phyloP scores from a whole-genome alignment of 371 early-diverging fungal species.

The Rhizomucor pusillus region DNA sequence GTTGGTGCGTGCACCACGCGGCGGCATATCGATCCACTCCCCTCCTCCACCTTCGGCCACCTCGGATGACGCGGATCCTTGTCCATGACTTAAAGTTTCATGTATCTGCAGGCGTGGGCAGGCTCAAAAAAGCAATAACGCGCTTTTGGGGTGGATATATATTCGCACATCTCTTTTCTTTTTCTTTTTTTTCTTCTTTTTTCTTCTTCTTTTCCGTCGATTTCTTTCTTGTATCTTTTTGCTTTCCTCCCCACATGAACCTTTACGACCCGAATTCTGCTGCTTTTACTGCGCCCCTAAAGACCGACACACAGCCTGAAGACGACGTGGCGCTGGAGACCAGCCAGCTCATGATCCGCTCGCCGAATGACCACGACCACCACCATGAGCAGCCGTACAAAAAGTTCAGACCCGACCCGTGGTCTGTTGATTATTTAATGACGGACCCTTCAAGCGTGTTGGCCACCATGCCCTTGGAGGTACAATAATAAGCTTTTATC shows the following conservation, averaged over 20 bases:
- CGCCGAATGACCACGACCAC: conserved; percentile 11
- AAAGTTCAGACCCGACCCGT: conserved; percentile 23
- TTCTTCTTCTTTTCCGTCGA: background rate
- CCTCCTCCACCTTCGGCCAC: too few relatives aligned
- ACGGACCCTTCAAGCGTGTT: conserved; percentile 30
- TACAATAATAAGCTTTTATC: conserved; percentile 12
- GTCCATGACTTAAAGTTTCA: too few relatives aligned
- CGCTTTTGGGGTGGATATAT: too few relatives aligned
- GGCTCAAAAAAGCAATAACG: too few relatives aligned
- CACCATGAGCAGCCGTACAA: conserved; percentile 18
- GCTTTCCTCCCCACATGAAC: conserved; percentile 3
- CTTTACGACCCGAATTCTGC: background rate
- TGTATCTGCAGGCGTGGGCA: too few relatives aligned
- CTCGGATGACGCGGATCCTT: too few relatives aligned
- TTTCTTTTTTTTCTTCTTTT: conserved; percentile 3
- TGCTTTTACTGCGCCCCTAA: conserved; percentile 9
- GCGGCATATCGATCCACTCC: too few relatives aligned
- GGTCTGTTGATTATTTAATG: conserved; percentile 31
- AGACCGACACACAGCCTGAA: conserved; percentile 13
- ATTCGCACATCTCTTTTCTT: conserved; percentile 5
- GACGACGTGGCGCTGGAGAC: conserved; percentile 26
- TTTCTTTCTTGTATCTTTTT: conserved; percentile 6
- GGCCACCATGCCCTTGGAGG: conserved; percentile 37
- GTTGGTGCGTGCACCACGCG: too few relatives aligned
- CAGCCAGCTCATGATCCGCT: conserved; percentile 27